Evolutionary conservation across 1,284 basidiomycete genomes (phyloP).

Genomic region (Marasmius tenuissimus): DNA sequence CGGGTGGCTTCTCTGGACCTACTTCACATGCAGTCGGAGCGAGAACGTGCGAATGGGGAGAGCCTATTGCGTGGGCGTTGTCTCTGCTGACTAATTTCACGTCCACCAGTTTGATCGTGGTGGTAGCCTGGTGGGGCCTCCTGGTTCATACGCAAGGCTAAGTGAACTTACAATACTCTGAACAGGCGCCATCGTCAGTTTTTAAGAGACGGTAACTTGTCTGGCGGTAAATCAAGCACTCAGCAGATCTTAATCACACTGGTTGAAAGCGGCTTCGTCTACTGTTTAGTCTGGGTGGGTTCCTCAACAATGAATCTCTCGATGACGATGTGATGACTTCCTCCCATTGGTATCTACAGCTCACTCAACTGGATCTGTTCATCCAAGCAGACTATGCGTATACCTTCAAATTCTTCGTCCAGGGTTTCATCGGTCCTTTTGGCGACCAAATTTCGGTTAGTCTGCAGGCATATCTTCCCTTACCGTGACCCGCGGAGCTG

Average conservation of each 20-base stretch:
- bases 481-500: background rate
- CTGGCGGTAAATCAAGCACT: background rate
- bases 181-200: background rate
- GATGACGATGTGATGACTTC: background rate
- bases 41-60: conserved; percentile 5
- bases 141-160: too few relatives aligned
- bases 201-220: background rate
- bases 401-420: background rate
- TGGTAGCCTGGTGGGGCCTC: conserved; percentile 4
- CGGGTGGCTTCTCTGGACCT: background rate
- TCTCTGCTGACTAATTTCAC: conserved; percentile 5
- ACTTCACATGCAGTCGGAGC: conserved; percentile 1
- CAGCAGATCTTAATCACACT: conserved; percentile 5
- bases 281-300: conserved; percentile 11
- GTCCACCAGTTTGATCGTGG: conserved; percentile 5
- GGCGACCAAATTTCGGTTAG: conserved; percentile 11
- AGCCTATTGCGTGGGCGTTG: conserved; percentile 8
- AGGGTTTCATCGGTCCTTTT: background rate
- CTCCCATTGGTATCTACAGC: background rate
- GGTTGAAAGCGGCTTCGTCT: conserved; percentile 10
- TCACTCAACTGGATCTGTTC: conserved; percentile 7
- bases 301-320: too few relatives aligned
- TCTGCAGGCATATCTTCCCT: background rate
- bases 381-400: background rate
- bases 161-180: background rate